Conservation (phyloP, 1,284 basidiomycete species). For the Ustilago shanxiensis region DNA sequence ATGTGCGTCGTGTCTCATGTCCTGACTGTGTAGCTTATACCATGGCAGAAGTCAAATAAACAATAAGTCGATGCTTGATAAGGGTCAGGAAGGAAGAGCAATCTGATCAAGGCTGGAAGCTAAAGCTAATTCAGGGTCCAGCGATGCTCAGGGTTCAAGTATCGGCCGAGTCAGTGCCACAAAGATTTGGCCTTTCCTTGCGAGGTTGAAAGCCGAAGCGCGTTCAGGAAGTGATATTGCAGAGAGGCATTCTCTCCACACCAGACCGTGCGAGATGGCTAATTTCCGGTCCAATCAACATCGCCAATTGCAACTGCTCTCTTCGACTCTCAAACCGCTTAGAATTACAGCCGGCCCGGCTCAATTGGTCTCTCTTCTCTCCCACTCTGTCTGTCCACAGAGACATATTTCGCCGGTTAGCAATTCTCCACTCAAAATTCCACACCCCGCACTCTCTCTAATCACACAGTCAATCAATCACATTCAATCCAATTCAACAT, state of each 20-base stretch:
- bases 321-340: too few relatives aligned
- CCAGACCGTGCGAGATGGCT: not conserved
- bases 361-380: constrained; percentile 5
- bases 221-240: not conserved
- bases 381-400: not conserved
- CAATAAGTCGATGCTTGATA: too few relatives aligned
- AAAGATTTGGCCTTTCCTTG: too few relatives aligned
- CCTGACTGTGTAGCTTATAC: too few relatives aligned
- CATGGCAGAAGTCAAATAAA: too few relatives aligned
- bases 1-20: too few relatives aligned
- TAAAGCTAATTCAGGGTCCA: too few relatives aligned
- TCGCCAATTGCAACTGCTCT: not conserved
- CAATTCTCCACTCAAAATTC: constrained; percentile 6
- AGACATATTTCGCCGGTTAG: constrained; percentile 3
- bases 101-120: too few relatives aligned
- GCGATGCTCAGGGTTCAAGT: constrained; percentile 2
- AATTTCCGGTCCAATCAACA: constrained; percentile 15
- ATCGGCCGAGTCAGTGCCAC: constrained; percentile 1
- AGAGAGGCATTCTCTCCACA: not conserved
- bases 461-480: constrained; percentile 18
- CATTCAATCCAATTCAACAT: constrained; percentile 5
- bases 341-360: constrained; percentile 8
- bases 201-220: constrained; percentile 10
- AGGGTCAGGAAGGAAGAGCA: too few relatives aligned
- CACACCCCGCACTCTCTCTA: constrained; percentile 6